Evolutionary conservation across 2,329 filamentous ascomycete genomes (phyloP).

Genomic region (Verticillium isaacii): DNA sequence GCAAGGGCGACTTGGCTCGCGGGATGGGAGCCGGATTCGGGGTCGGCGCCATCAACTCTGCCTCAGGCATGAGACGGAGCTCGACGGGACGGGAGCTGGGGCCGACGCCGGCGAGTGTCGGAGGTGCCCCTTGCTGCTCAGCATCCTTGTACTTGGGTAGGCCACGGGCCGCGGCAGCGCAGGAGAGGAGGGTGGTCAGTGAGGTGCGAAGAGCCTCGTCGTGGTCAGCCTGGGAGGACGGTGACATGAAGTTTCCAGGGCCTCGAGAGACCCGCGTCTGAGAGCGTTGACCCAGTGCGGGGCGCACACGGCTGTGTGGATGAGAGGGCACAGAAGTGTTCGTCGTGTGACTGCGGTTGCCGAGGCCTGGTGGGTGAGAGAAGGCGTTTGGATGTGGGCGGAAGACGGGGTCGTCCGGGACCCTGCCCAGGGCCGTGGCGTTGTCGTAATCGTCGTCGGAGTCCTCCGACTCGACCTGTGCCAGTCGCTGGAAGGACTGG

Average conservation of each 20-base stretch:
- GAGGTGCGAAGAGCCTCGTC: conserved; percentile 90
- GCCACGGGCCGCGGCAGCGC: conserved; percentile 81
- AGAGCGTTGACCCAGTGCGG: conserved; percentile 43
- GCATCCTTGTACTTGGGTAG: conserved; percentile 60
- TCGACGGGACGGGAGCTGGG: conserved; percentile 51
- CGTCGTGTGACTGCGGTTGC: conserved; percentile 44
- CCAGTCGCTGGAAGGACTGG: conserved; percentile 19
- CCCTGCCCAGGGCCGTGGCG: conserved; percentile 70
- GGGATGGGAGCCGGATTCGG: conserved; percentile 11
- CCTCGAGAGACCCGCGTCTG: conserved; percentile 40
- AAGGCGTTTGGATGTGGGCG: conserved; percentile 90
- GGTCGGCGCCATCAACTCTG: conserved; percentile 42
- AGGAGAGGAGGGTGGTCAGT: conserved; percentile 92
- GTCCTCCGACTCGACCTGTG: conserved; percentile 40
- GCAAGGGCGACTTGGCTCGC: conserved; percentile 20
- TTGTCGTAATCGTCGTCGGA: conserved; percentile 64
- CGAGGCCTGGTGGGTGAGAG: conserved; percentile 66
- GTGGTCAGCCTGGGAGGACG: conserved; percentile 78
- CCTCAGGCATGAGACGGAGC: conserved; percentile 55
- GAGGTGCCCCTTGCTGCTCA: conserved; percentile 22
- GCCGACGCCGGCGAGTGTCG: conserved; percentile 32
- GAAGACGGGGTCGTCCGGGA: conserved; percentile 55
- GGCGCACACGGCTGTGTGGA: conserved; percentile 44
- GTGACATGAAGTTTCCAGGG: conserved; percentile 62
- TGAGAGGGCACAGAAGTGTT: conserved; percentile 44